A percentile compares a stretch with the other conserved stretches of the same genome.
These are phyloP conservation scores for Teratosphaeria zuluensis DNA, from an alignment of 2,329 filamentous ascomycete species.

Conservation along the genomic window DNA sequence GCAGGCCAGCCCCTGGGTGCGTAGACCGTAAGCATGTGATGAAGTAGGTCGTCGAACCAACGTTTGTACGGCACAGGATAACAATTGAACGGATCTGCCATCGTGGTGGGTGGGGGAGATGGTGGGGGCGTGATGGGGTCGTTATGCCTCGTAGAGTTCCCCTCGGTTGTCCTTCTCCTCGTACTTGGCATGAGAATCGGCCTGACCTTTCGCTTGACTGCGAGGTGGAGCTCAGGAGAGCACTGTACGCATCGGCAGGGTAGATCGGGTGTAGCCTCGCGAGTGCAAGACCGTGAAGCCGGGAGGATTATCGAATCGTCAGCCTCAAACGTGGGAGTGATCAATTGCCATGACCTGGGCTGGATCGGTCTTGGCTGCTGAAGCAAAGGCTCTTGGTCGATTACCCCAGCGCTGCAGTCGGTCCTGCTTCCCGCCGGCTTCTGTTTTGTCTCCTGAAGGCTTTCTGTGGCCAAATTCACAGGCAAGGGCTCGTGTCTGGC, in stretches of 20 bases:
- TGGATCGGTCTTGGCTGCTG: too few relatives aligned
- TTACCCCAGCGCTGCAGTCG: too few relatives aligned
- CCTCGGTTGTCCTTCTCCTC: not conserved
- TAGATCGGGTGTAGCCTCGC: not conserved
- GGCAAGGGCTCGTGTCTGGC: too few relatives aligned
- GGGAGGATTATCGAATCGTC: not conserved
- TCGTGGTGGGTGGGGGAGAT: slow-evolving; percentile 2
- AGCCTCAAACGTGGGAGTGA: not conserved
- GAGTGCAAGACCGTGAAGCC: too few relatives aligned
- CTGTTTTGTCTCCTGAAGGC: too few relatives aligned
- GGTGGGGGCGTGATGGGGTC: not conserved
- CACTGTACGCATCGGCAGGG: slow-evolving; percentile 2
- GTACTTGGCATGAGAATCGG: not conserved
- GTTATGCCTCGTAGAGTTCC: not conserved
- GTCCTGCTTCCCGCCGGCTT: too few relatives aligned
- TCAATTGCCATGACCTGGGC: too few relatives aligned
- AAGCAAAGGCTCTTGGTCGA: too few relatives aligned
- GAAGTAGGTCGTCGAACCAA: slow-evolving; percentile 21
- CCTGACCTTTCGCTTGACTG: not conserved
- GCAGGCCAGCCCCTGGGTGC: slow-evolving; percentile 26
- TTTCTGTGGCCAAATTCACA: too few relatives aligned
- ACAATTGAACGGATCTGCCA: slow-evolving; percentile 22
- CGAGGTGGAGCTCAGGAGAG: not conserved
- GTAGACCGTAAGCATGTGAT: slow-evolving; percentile 27
- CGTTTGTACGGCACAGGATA: slow-evolving; percentile 23